Conservation (phyloP, 345 rosid species). For the Turnera subulata region DNA sequence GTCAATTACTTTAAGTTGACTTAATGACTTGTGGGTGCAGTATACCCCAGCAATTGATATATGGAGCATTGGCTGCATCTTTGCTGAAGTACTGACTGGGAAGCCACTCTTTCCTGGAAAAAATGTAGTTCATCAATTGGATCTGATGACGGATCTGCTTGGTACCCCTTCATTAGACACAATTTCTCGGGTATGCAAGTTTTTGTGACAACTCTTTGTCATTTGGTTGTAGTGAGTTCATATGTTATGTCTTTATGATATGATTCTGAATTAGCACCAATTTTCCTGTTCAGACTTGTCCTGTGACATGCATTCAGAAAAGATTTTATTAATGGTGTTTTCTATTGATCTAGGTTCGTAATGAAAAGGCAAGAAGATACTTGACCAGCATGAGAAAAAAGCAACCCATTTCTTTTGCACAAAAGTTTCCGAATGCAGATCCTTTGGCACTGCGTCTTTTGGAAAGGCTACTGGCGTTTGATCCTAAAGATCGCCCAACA, state of each 20-base stretch:
- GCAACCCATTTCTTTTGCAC: conserved; percentile 60
- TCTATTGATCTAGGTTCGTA: conserved; percentile 62
- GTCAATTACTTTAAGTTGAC: not conserved
- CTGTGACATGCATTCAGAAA: not conserved
- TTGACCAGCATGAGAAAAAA: conserved; percentile 94
- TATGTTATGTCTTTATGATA: too few relatives aligned
- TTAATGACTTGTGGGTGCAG: conserved; percentile 44
- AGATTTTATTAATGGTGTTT: too few relatives aligned
- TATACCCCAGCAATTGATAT: conserved; percentile 96
- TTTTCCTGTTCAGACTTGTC: too few relatives aligned
- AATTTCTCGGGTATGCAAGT: conserved; percentile 58
- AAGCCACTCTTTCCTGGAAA: conserved; percentile 93
- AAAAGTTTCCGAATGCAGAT: conserved; percentile 80
- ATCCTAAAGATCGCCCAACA: conserved; percentile 85
- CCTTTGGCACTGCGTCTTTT: conserved; percentile 68
- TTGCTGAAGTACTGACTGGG: conserved; percentile 86
- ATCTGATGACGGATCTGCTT: conserved; percentile 92
- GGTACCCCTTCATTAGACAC: conserved; percentile 93
- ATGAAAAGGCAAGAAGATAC: conserved; percentile 92
- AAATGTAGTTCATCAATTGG: conserved; percentile 95
- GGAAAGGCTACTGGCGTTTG: conserved; percentile 84
- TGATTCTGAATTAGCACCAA: too few relatives aligned
- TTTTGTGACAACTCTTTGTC: not conserved
- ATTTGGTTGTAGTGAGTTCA: not conserved
- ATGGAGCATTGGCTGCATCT: conserved; percentile 98